A percentile compares a stretch with the other conserved stretches of the same genome.
Evolutionary conservation across 148 eudicot genomes (phyloP).

Genomic region (Diospyros kaki): DNA sequence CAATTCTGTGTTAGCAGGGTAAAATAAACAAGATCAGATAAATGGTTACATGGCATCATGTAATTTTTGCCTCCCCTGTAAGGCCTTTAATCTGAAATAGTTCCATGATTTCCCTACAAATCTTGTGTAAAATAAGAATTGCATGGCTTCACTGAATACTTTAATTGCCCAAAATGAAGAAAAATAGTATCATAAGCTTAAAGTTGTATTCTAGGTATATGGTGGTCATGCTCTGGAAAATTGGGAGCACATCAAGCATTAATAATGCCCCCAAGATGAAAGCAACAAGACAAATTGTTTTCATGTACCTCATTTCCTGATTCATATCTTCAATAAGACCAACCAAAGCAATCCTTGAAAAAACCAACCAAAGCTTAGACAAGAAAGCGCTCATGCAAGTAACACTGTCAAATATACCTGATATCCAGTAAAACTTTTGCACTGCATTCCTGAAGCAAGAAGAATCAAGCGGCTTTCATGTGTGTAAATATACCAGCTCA

Average conservation of each 20-base stretch:
- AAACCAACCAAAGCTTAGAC: conserved; percentile 10
- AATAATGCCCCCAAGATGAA: not conserved
- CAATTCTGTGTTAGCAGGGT: not conserved
- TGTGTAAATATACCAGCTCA: conserved; percentile 87
- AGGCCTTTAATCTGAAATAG: not conserved
- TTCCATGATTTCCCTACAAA: not conserved
- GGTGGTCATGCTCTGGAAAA: not conserved
- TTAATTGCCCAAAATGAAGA: not conserved
- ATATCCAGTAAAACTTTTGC: conserved; percentile 88
- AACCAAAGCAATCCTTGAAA: too few species aligned
- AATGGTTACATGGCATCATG: not conserved
- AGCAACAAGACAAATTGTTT: not conserved
- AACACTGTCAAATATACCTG: conserved; percentile 50
- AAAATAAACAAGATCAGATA: too few species aligned
- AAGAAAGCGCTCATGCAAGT: not conserved
- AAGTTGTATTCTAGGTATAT: not conserved
- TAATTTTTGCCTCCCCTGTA: not conserved
- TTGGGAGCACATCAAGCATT: not conserved
- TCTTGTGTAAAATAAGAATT: not conserved
- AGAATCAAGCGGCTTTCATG: conserved; percentile 99
- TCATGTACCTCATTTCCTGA: conserved; percentile 1
- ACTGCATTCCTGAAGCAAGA: conserved; percentile 94
- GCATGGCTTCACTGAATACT: not conserved
- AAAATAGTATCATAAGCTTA: conserved; percentile 6
- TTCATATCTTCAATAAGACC: not conserved